Percentiles rank a stretch among this genome's conserved stretches.
Evolutionary conservation across 2,329 filamentous ascomycete species (phyloP).

Genomic region (Sclerotinia subarctica): DNA sequence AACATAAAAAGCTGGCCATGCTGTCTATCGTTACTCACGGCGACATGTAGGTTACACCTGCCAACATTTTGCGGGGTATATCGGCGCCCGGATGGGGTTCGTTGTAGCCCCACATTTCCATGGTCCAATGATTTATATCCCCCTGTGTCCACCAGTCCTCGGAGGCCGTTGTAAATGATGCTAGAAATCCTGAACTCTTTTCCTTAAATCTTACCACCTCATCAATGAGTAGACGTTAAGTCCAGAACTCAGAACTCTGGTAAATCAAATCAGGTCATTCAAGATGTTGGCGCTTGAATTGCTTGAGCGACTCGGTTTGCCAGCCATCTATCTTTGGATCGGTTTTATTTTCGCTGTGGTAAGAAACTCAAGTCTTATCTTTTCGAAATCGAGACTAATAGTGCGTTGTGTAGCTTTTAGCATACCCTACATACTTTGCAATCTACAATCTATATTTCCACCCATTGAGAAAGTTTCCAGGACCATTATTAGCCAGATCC

Average conservation of each 20-base stretch:
- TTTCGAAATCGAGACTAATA: background rate
- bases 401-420: background rate
- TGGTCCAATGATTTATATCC: background rate
- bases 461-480: constrained; percentile 17
- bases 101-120: background rate
- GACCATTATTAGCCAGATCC: constrained; percentile 8
- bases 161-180: background rate
- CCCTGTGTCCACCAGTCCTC: background rate
- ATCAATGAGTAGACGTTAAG: background rate
- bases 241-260: background rate
- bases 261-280: background rate
- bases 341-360: background rate
- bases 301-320: background rate
- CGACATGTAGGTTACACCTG: background rate
- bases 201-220: background rate
- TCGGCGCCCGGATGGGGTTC: background rate
- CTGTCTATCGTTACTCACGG: background rate
- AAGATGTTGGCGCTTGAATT: background rate
- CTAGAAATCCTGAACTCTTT: background rate
- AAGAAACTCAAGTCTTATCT: background rate
- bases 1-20: background rate
- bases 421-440: constrained; percentile 8
- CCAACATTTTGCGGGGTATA: background rate
- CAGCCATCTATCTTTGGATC: background rate
- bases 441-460: constrained; percentile 19